These are phyloP conservation scores for Myrmaecium sp. DNA, from an alignment of 2,329 filamentous ascomycete species.

Conservation along the genomic window DNA sequence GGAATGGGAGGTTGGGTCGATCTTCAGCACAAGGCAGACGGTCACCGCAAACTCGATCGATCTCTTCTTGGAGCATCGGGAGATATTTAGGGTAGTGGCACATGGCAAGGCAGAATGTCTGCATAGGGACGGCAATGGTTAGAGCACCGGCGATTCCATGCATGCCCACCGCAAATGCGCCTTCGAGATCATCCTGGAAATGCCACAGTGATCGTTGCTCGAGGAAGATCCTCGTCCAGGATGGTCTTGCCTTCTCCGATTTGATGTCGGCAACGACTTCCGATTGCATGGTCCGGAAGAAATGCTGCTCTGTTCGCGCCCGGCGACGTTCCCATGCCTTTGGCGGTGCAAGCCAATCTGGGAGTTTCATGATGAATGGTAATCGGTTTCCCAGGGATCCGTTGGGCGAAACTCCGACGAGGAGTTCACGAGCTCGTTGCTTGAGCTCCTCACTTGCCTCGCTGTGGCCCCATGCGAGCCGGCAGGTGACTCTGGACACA, in stretches of 20 bases:
- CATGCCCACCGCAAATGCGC: conserved; percentile 30
- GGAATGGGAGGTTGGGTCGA: conserved; percentile 21
- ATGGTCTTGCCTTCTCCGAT: conserved; percentile 17
- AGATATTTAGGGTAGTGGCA: conserved; percentile 27
- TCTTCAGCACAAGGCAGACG: conserved; percentile 20
- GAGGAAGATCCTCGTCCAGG: conserved; percentile 28
- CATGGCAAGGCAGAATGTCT: conserved; percentile 30
- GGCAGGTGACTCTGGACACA: conserved; percentile 29
- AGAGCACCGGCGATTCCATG: conserved; percentile 29
- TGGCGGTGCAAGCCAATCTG: conserved; percentile 23
- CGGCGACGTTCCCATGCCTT: conserved; percentile 29
- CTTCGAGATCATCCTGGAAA: conserved; percentile 26
- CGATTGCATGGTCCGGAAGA: conserved; percentile 27
- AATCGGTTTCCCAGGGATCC: conserved; percentile 29
- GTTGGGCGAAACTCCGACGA: conserved; percentile 28
- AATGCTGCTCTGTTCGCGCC: conserved; percentile 24
- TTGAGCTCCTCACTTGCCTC: conserved; percentile 29
- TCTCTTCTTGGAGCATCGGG: conserved; percentile 22
- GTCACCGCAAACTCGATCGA: conserved; percentile 23
- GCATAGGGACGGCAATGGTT: conserved; percentile 30
- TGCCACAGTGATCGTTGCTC: conserved; percentile 22
- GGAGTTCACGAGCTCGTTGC: conserved; percentile 28
- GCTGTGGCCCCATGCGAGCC: conserved; percentile 28
- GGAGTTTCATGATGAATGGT: conserved; percentile 27
- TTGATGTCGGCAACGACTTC: conserved; percentile 20